Evolutionary conservation across 345 rosid species (phyloP).

Genomic region (Camelina hispida): DNA sequence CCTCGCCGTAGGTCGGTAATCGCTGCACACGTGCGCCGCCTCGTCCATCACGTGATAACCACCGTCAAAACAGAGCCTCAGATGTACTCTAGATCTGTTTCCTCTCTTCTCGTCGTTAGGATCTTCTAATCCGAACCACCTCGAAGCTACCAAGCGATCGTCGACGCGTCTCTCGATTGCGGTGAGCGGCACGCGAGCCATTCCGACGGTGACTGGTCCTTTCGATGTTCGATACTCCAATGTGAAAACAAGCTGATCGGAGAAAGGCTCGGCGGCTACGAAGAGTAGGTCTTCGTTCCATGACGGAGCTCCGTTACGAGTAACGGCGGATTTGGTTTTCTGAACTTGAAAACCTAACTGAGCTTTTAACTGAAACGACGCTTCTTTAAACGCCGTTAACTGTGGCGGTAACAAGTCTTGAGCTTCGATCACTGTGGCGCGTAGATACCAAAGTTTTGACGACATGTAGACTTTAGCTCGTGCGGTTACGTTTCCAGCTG

Average conservation of each 20-base stretch:
- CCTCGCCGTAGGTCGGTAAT: slow-evolving; percentile 87
- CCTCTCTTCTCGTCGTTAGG: slow-evolving; percentile 53
- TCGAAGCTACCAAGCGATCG: slow-evolving; percentile 67
- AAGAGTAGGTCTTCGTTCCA: slow-evolving; percentile 91
- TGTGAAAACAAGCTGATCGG: slow-evolving; percentile 56
- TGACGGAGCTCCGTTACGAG: slow-evolving; percentile 66
- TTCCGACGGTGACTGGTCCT: slow-evolving; percentile 58
- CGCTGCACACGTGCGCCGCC: slow-evolving; percentile 83
- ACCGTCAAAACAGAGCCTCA: slow-evolving; percentile 84
- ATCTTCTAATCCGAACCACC: slow-evolving; percentile 71
- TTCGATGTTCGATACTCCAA: slow-evolving; percentile 67
- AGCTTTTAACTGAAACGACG: slow-evolving; percentile 67
- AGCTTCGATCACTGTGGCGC: slow-evolving; percentile 76
- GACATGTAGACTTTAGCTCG: slow-evolving; percentile 85
- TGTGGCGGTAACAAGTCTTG: slow-evolving; percentile 63
- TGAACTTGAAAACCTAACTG: slow-evolving; percentile 76
- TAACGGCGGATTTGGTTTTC: slow-evolving; percentile 62
- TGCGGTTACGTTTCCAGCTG: slow-evolving; percentile 65
- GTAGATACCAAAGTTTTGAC: slow-evolving; percentile 84
- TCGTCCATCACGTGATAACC: slow-evolving; percentile 98
- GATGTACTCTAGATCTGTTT: slow-evolving; percentile 78
- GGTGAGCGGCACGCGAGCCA: slow-evolving; percentile 51
- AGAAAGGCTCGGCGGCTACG: slow-evolving; percentile 78
- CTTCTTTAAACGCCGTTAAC: slow-evolving; percentile 54
- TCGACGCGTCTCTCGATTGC: slow-evolving; percentile 85